Base-by-base conservation (phyloP, 352 stramenopile species). In the Pythium plurisporium region DNA sequence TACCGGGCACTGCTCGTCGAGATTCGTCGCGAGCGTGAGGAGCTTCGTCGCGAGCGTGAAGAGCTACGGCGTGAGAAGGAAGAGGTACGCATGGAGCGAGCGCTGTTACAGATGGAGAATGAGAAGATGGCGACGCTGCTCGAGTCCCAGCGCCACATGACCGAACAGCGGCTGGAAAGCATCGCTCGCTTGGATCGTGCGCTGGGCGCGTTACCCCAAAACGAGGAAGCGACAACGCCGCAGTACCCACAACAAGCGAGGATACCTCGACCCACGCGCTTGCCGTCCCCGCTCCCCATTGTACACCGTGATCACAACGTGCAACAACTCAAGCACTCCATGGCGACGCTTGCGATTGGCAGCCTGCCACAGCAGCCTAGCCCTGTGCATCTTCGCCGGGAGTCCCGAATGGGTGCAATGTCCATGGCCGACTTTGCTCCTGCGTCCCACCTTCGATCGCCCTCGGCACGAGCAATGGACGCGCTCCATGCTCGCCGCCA, bases 11-110 rank as follows among this genome's bases (percentile, higher is more conserved):
- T 92, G 1, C 51, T 92, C 33, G 44, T 54, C 19, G 82, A 89
- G 59, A 90, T 92, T 62, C 82, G 82, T 7, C 72, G 69, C 37
- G 82, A 92, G 57, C 78, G 79, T 8, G 74, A 86, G n/a, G 75
- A 90, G 58, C 57, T 92, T 3, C 79, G 82, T 3, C 73, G 73
- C 14, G 82, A 92, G 45, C 77, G 78, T 38, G 79, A 90, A 20
- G 79, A 89, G 34, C 25, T 88, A 9, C 76, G 79, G 2, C 67
- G 67, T 3, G 82, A 90, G 44, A 87, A 84, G 41, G 82, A 91
- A 30, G 77, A 87, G 22, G n/a, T 91, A n/a, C 78, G 79, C 1
- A 69, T 88, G 23, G 79, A 91, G 29, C 71, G 78, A 33, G 65
- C 70, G 31, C 55, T 86, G 26, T 57, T 90, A 46, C 79, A 90